Evolutionary conservation across 805 yeast genomes (phyloP).

Genomic region (Clavispora carvajalis): DNA sequence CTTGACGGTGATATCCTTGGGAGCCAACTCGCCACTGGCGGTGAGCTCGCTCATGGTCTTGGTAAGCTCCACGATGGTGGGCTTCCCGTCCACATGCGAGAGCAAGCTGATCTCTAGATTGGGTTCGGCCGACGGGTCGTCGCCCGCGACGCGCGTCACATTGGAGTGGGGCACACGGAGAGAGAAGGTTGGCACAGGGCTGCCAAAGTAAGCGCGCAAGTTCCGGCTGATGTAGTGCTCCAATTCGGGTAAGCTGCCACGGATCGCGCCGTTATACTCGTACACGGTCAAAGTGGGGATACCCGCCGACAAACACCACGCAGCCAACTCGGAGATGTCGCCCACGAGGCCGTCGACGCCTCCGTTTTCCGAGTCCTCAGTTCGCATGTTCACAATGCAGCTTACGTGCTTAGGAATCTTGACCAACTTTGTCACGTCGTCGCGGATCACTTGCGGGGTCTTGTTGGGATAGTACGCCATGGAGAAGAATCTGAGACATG

Average conservation of each 20-base stretch:
- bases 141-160: constrained; percentile 27
- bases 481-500: constrained; percentile 53
- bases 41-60: constrained; percentile 79
- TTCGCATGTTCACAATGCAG: constrained; percentile 65
- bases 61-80: constrained; percentile 83
- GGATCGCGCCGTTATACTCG: constrained; percentile 68
- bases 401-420: constrained; percentile 79
- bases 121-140: constrained; percentile 19
- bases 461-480: constrained; percentile 59
- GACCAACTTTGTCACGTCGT: constrained; percentile 65
- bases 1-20: constrained; percentile 66
- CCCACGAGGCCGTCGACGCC: constrained; percentile 78
- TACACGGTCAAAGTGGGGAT: constrained; percentile 66
- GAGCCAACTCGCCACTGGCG: constrained; percentile 50
- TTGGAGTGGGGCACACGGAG: constrained; percentile 68
- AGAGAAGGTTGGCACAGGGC: constrained; percentile 57
- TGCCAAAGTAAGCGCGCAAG: constrained; percentile 69
- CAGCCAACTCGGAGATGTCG: constrained; percentile 68
- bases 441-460: constrained; percentile 81
- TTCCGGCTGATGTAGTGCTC: constrained; percentile 53
- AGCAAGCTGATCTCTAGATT: constrained; percentile 64
- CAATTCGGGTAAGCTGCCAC: constrained; percentile 39
- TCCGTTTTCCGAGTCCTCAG: constrained; percentile 82
- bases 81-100: constrained; percentile 79
- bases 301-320: constrained; percentile 93